These are phyloP conservation scores for Boletus reticuloceps DNA, from an alignment of 768 basidiomycete species.

Conservation along the genomic window DNA sequence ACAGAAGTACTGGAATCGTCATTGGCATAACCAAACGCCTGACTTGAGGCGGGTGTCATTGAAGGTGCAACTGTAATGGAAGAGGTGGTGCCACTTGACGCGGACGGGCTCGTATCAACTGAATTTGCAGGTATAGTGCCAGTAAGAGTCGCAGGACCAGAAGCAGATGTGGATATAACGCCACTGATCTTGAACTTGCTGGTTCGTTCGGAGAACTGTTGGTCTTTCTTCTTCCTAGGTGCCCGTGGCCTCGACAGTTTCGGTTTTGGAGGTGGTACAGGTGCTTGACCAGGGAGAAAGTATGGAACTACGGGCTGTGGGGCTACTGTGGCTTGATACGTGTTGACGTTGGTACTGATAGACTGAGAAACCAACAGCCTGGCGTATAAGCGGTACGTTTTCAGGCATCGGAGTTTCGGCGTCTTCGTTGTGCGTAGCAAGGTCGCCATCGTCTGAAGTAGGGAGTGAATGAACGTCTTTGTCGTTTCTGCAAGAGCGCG, in stretches of 20 bases:
- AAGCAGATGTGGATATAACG: constrained; percentile 30
- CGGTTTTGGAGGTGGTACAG: constrained; percentile 16
- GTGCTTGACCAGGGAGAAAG: constrained; percentile 58
- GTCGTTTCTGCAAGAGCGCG: constrained; percentile 33
- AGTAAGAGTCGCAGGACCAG: constrained; percentile 35
- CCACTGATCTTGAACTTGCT: constrained; percentile 44
- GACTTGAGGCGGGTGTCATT: constrained; percentile 1
- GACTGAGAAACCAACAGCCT: constrained; percentile 55
- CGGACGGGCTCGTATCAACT: neutral
- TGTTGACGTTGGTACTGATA: constrained; percentile 24
- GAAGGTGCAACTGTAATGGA: neutral
- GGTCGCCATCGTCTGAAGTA: constrained; percentile 48
- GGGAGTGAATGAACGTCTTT: constrained; percentile 53
- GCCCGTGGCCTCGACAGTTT: constrained; percentile 27
- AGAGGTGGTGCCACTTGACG: neutral
- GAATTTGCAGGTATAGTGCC: constrained; percentile 23
- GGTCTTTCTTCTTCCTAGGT: constrained; percentile 32
- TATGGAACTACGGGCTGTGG: constrained; percentile 22
- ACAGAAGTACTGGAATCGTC: neutral
- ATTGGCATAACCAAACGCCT: neutral
- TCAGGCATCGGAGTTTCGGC: constrained; percentile 46
- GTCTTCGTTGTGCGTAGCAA: constrained; percentile 37
- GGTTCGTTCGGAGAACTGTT: constrained; percentile 45
- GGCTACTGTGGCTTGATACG: constrained; percentile 28
- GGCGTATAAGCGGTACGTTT: constrained; percentile 51